Evolutionary conservation across 768 basidiomycete genomes (phyloP).

Genomic region (Vararia minispora): DNA sequence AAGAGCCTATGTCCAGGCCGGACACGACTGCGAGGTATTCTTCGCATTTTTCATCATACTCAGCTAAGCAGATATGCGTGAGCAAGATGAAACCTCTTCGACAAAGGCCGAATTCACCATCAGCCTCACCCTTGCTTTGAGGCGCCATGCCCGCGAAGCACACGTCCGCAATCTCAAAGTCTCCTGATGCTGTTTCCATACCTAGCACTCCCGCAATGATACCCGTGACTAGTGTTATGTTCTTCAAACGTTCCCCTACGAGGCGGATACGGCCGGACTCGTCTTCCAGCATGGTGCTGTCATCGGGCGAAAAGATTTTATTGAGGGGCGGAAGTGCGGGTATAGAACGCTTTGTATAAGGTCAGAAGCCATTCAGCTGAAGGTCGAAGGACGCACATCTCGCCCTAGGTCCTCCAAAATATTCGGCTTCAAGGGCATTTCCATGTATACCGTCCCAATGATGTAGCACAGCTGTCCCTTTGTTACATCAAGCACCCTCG

Average conservation of each 20-base stretch:
- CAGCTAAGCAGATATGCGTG: not conserved
- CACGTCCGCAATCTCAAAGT: slow-evolving; percentile 88
- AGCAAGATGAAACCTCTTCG: not conserved
- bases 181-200: slow-evolving; percentile 78
- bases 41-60: slow-evolving; percentile 24
- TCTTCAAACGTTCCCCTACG: slow-evolving; percentile 60
- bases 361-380: slow-evolving; percentile 1
- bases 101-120: slow-evolving; percentile 10
- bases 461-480: slow-evolving; percentile 83
- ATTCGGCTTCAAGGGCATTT: slow-evolving; percentile 98
- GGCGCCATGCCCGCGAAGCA: slow-evolving; percentile 80
- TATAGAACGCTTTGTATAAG: slow-evolving; percentile 56
- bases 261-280: slow-evolving; percentile 88
- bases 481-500: slow-evolving; percentile 77
- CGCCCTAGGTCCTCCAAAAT: slow-evolving; percentile 91
- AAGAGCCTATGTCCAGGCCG: slow-evolving; percentile 70
- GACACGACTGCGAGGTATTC: slow-evolving; percentile 83
- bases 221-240: slow-evolving; percentile 72
- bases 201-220: slow-evolving; percentile 86
- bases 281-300: slow-evolving; percentile 87
- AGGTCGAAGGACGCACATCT: slow-evolving; percentile 50
- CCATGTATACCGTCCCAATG: slow-evolving; percentile 94
- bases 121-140: slow-evolving; percentile 28
- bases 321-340: slow-evolving; percentile 66
- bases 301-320: slow-evolving; percentile 70